Conservation (phyloP, 176 grass and related monocot genomes). For the Saccharum spontaneum region DNA sequence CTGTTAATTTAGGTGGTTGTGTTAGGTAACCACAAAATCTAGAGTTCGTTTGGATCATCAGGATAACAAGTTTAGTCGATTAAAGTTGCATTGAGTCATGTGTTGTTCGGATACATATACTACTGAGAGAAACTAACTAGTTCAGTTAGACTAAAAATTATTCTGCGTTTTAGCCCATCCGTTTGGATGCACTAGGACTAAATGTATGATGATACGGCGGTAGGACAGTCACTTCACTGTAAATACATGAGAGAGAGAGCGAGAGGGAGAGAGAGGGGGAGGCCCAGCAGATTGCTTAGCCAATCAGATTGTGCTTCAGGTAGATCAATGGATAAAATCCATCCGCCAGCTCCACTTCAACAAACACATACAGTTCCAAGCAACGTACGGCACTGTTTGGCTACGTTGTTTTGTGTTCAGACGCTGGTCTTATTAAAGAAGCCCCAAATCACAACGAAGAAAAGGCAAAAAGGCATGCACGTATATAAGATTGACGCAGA, state of each 20-base stretch:
- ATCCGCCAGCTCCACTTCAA: neutral
- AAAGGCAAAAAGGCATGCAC: neutral
- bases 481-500: neutral
- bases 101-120: no score
- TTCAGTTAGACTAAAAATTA: no score
- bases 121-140: no score
- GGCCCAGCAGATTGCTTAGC: neutral
- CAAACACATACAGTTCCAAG: constrained; percentile 3
- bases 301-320: neutral
- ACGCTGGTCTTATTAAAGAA: constrained; percentile 7
- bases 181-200: no score
- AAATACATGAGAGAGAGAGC: neutral
- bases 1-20: neutral
- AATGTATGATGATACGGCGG: neutral
- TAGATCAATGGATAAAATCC: neutral
- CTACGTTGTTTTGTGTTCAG: neutral
- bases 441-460: neutral
- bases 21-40: neutral
- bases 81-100: no score
- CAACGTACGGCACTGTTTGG: neutral
- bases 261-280: neutral
- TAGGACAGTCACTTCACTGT: neutral
- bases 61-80: no score
- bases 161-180: no score
- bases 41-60: no score